Evolutionary conservation across 768 basidiomycete species (phyloP), one percentile per base, ranked within the genome.

Genomic region (Hypholoma fasciculare): DNA sequence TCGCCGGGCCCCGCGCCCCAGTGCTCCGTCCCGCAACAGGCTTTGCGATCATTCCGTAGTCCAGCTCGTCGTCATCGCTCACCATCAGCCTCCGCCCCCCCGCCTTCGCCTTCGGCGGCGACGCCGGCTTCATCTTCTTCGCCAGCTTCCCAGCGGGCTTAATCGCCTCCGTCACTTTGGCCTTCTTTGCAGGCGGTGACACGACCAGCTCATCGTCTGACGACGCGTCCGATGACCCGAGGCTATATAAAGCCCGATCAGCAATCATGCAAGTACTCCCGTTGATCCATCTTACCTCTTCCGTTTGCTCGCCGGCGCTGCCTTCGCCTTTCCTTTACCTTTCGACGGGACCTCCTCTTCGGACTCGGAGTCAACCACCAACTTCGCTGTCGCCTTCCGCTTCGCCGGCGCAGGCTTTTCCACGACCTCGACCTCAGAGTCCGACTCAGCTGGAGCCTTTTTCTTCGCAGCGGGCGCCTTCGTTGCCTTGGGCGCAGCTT

Each of bases 121-220:
- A 82, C 39, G 82, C 85, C 3, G 82, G 78, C 65, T 84, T 84
- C 74, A 83, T 86, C 67, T 74, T 84, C 67, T 80, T 79, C 26
- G 86, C 84, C 9, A 86, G 72, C 65, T 85, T 86, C 57, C 79
- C 77, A 27, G 46, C 49, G 17, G 49, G 51, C 19, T 46, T 52
- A 13, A 43, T 16, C 8, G 63, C 64, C 26, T 68, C 69, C 5
- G 72, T 68, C 34, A 51, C 46, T 56, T 58, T 61, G 17, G 37
- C 49, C 42, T 77, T 78, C 71, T 81, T 80, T 36, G 69, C 60
- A 17, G 67, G 64, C 14, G 74, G 46, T 49, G 53, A 30, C 12
- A 19, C 13, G 6, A 9, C 61, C 43, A 59, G 43, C 39, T 62
- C 63, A 17, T 62, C 61, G 27, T 59, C 57, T 7, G 57, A 58